A percentile compares a stretch with the other conserved stretches of the same genome.
These are phyloP conservation scores for Setaria viridis DNA, from an alignment of 202 grass and related monocot genomes.

Conservation along the genomic window DNA sequence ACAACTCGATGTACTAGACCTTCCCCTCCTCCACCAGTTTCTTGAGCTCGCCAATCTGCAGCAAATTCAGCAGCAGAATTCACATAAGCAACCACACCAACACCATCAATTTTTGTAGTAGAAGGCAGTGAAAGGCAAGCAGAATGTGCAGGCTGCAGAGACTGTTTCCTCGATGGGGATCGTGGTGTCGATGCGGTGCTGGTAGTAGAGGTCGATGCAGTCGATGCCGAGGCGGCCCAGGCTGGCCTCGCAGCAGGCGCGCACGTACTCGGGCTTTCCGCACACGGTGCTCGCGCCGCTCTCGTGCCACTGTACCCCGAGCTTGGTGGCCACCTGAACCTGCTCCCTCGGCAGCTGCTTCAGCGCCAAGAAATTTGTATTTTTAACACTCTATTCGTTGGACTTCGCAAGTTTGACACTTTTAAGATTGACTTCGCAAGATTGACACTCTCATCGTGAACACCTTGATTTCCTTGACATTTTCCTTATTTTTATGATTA, in stretches of 20 bases:
- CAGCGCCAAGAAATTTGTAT: slow-evolving; percentile 45
- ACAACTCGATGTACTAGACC: slow-evolving; percentile 75
- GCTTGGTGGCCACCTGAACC: slow-evolving; percentile 86
- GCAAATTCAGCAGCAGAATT: not conserved
- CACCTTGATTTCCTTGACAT: no score
- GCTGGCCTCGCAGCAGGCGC: slow-evolving; percentile 69
- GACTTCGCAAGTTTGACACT: no score
- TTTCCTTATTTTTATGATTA: no score
- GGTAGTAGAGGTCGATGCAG: slow-evolving; percentile 93
- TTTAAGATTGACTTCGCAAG: no score
- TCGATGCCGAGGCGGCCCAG: slow-evolving; percentile 70
- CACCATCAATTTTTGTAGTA: not conserved
- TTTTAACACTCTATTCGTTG: no score
- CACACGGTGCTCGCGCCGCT: slow-evolving; percentile 34
- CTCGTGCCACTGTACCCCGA: slow-evolving; percentile 48
- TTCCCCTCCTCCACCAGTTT: slow-evolving; percentile 80
- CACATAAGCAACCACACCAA: not conserved
- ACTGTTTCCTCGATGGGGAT: slow-evolving; percentile 87
- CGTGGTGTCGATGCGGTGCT: slow-evolving; percentile 63
- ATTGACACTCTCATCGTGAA: no score
- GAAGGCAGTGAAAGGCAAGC: no score
- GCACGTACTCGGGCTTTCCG: slow-evolving; percentile 71
- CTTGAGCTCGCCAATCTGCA: slow-evolving; percentile 82
- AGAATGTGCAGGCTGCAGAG: not conserved
- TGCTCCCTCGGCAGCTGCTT: slow-evolving; percentile 74